A percentile compares a stretch with the other conserved stretches of the same genome.
These are phyloP conservation scores for Neocatenulostroma microsporum DNA, from an alignment of 2,329 filamentous ascomycete species.

Conservation along the genomic window DNA sequence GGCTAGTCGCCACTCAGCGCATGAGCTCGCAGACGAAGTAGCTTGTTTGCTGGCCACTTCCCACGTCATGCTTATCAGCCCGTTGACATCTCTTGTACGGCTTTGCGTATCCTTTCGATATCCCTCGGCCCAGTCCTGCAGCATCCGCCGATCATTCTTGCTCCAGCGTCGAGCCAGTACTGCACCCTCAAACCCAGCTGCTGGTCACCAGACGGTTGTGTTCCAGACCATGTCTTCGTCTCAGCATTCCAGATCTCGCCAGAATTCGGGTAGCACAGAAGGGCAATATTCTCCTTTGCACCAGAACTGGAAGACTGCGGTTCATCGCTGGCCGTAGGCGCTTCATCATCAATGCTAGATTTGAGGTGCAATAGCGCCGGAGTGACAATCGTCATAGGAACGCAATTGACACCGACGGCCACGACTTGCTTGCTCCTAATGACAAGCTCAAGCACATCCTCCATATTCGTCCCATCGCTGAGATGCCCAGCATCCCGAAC, in stretches of 20 bases:
- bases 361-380: constrained; percentile 28
- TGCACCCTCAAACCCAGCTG: constrained; percentile 24
- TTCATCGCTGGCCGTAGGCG: neutral
- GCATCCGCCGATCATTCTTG: constrained; percentile 40
- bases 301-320: neutral
- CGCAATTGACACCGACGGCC: constrained; percentile 41
- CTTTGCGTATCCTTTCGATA: no score
- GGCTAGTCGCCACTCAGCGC: no score
- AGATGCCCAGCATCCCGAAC: constrained; percentile 30
- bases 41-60: no score
- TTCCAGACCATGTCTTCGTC: constrained; percentile 29
- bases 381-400: constrained; percentile 29
- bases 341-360: constrained; percentile 24
- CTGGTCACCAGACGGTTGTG: constrained; percentile 13
- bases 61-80: no score
- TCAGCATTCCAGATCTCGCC: constrained; percentile 41
- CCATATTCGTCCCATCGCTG: constrained; percentile 36
- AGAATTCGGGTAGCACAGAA: constrained; percentile 38
- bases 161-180: constrained; percentile 32
- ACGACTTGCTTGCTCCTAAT: constrained; percentile 26
- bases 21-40: no score
- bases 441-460: constrained; percentile 27
- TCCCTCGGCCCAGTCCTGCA: constrained; percentile 40
- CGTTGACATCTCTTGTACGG: no score
- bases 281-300: neutral